These are phyloP conservation scores for Pleurotus giganteus DNA, from an alignment of 768 basidiomycete genomes.

Conservation along the genomic window DNA sequence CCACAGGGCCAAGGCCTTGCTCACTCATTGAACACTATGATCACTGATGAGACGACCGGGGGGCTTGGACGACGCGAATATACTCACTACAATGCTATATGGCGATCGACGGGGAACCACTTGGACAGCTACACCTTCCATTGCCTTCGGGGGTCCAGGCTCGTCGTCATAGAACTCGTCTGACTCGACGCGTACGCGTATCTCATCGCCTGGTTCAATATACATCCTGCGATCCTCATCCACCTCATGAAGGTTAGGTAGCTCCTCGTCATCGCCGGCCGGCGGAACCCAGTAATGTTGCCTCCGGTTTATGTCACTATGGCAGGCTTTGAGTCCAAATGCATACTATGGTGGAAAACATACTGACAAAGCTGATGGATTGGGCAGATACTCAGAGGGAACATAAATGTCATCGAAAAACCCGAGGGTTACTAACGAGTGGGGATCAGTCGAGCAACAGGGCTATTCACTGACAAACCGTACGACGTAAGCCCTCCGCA, in stretches of 20 bases:
- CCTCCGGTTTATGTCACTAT: slow-evolving; percentile 78
- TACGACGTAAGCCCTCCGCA: slow-evolving; percentile 80
- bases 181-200: slow-evolving; percentile 75
- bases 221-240: slow-evolving; percentile 52
- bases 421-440: slow-evolving; percentile 66
- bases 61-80: not conserved
- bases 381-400: slow-evolving; percentile 74
- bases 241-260: slow-evolving; percentile 2
- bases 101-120: slow-evolving; percentile 54
- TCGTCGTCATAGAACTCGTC: slow-evolving; percentile 88
- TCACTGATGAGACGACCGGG: not conserved
- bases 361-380: slow-evolving; percentile 75
- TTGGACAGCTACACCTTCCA: slow-evolving; percentile 62
- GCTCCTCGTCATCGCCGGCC: not conserved
- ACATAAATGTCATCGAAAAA: slow-evolving; percentile 97
- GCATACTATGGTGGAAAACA: not conserved
- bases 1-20: slow-evolving; percentile 73
- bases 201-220: slow-evolving; percentile 71
- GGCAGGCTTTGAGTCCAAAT: not conserved
- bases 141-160: slow-evolving; percentile 76
- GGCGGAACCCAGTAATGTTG: slow-evolving; percentile 78
- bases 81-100: slow-evolving; percentile 63
- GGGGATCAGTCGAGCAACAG: not conserved
- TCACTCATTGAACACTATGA: slow-evolving; percentile 76
- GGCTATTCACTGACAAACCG: not conserved